phyloP scores from a whole-genome alignment of 768 basidiomycete species.

The Amanita muscaria region DNA sequence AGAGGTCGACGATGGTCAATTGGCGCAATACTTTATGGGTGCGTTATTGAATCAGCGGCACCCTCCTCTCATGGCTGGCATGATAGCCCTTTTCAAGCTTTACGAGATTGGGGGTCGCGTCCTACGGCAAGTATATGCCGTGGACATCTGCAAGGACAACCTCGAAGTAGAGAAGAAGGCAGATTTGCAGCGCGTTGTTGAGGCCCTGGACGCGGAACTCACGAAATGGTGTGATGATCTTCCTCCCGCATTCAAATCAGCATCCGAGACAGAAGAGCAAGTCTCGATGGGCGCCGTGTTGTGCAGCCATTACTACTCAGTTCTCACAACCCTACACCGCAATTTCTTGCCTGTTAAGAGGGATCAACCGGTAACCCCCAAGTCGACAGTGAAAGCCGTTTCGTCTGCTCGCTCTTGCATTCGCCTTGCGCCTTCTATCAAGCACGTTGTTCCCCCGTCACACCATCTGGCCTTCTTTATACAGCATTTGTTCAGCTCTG shows the following conservation, averaged over 20 bases:
- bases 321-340: conserved; percentile 80
- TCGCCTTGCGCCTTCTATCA: conserved; percentile 76
- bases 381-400: conserved; percentile 73
- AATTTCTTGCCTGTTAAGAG: conserved; percentile 77
- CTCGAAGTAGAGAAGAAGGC: conserved; percentile 65
- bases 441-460: conserved; percentile 74
- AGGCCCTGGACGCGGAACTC: conserved; percentile 67
- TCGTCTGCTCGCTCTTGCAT: conserved; percentile 82
- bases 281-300: conserved; percentile 80
- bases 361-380: conserved; percentile 58
- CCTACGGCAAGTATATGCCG: conserved; percentile 72
- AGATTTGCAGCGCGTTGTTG: conserved; percentile 72
- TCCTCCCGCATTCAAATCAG: conserved; percentile 65
- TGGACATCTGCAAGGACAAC: conserved; percentile 68
- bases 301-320: conserved; percentile 84
- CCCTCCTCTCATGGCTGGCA: conserved; percentile 75
- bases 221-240: conserved; percentile 79
- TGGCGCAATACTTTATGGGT: conserved; percentile 66
- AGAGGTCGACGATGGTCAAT: conserved; percentile 72
- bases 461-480: conserved; percentile 87
- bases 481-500: conserved; percentile 83
- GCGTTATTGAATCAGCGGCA: conserved; percentile 44
- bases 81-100: conserved; percentile 62
- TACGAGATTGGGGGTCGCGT: conserved; percentile 84
- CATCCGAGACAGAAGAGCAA: conserved; percentile 66